These are phyloP conservation scores for Colletotrichum melonis DNA, from an alignment of 2,329 filamentous ascomycete species.

Conservation along the genomic window DNA sequence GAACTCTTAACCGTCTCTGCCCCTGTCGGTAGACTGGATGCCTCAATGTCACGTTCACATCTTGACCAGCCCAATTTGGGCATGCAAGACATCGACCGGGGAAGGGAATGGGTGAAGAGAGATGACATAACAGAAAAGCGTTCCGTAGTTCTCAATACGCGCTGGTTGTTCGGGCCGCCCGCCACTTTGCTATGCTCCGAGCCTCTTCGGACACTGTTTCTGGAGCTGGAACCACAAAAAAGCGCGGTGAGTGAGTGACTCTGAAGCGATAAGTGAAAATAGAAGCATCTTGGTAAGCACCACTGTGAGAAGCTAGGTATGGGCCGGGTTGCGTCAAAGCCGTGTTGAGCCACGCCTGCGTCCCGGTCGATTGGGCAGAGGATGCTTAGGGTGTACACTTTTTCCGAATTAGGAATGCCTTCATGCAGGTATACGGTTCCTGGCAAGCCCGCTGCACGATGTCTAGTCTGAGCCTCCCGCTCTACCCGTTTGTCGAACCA, in stretches of 20 bases:
- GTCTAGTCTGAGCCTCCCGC: slow-evolving; percentile 6
- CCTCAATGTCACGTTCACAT: slow-evolving; percentile 24
- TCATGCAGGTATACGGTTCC: slow-evolving; percentile 12
- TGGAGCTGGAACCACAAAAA: not conserved
- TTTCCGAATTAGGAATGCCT: not conserved
- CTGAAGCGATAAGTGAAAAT: slow-evolving; percentile 18
- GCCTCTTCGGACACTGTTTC: not conserved
- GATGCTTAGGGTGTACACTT: slow-evolving; percentile 11
- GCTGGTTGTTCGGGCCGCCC: not conserved
- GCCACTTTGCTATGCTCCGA: slow-evolving; percentile 10
- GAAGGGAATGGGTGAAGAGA: not conserved
- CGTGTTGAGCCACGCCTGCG: not conserved
- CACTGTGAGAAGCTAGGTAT: not conserved
- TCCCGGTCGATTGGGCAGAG: slow-evolving; percentile 23
- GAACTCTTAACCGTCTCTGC: not conserved
- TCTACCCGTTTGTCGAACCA: slow-evolving; percentile 7
- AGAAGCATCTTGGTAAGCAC: slow-evolving; percentile 35
- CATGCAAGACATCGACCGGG: slow-evolving; percentile 6
- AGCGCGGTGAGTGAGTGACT: not conserved
- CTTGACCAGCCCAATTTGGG: not conserved
- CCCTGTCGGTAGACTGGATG: not conserved
- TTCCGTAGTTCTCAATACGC: not conserved
- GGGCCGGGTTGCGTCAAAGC: slow-evolving; percentile 11
- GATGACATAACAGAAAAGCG: not conserved
- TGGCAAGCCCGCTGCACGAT: slow-evolving; percentile 3